Percentiles rank a stretch among this genome's conserved stretches.
Conservation (phyloP, 202 grass and related monocot genomes). For the Dendrocalamus latiflorus region DNA sequence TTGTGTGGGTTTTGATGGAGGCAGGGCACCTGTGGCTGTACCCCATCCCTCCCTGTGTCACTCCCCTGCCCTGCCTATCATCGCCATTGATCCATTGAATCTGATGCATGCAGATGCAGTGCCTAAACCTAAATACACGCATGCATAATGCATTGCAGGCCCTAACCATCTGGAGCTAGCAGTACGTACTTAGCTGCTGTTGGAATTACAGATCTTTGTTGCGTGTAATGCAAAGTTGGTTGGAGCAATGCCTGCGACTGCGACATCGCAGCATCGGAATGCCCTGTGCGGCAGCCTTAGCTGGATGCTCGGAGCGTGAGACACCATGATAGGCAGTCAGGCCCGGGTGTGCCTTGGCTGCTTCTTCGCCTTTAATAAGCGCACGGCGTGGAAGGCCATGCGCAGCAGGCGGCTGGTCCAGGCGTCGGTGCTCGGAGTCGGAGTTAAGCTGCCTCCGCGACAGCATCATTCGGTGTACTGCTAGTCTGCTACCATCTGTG, state of each 20-base stretch:
- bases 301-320: not conserved
- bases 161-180: not conserved
- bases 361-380: conserved; percentile 15
- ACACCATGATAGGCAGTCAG: not conserved
- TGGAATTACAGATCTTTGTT: not conserved
- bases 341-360: not conserved
- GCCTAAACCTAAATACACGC: not conserved
- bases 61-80: not conserved
- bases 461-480: too few relatives aligned
- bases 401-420: not conserved
- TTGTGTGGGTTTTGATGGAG: not conserved
- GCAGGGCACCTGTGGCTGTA: not conserved
- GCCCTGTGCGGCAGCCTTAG: not conserved
- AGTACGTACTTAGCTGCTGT: not conserved
- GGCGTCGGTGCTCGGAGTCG: too few relatives aligned
- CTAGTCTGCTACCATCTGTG: too few relatives aligned
- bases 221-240: not conserved
- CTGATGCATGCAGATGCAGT: too few relatives aligned
- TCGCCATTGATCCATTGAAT: not conserved
- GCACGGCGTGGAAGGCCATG: not conserved
- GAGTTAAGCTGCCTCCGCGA: too few relatives aligned
- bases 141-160: not conserved
- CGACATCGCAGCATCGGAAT: not conserved
- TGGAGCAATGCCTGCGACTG: not conserved
- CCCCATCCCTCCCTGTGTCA: not conserved